A percentile compares a stretch with the other conserved stretches of the same genome.
Evolutionary conservation across 345 rosid genomes (phyloP).

Genomic region (Murraya koenigii): DNA sequence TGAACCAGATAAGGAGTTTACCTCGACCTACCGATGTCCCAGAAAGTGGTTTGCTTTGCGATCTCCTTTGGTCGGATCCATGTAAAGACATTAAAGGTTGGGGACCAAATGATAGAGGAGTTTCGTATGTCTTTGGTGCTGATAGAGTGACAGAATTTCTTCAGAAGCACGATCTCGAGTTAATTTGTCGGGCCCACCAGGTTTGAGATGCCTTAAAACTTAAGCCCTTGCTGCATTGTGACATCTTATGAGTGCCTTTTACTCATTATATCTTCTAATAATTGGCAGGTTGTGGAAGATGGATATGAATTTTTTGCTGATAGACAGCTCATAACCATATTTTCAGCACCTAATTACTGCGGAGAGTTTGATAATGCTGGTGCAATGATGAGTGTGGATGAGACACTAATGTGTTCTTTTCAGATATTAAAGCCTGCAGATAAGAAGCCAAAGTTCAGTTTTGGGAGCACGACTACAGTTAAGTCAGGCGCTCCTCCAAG

Average conservation of each 20-base stretch:
- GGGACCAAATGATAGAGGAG: constrained; percentile 81
- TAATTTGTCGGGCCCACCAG: constrained; percentile 90
- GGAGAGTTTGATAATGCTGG: constrained; percentile 90
- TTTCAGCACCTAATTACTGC: constrained; percentile 86
- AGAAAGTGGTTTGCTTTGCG: constrained; percentile 80
- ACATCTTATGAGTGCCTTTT: background rate
- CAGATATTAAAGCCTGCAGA: constrained; percentile 73
- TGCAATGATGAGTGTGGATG: constrained; percentile 84
- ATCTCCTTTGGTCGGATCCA: constrained; percentile 96
- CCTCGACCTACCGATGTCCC: constrained; percentile 80
- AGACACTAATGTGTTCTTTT: constrained; percentile 68
- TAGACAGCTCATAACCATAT: constrained; percentile 72
- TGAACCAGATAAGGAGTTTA: constrained; percentile 67
- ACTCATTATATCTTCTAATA: background rate
- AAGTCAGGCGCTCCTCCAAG: constrained; percentile 37
- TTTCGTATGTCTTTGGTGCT: constrained; percentile 74
- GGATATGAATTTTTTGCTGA: constrained; percentile 85
- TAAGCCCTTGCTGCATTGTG: background rate
- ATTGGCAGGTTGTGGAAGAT: constrained; percentile 83
- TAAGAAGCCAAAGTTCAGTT: constrained; percentile 50
- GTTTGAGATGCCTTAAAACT: constrained; percentile 29
- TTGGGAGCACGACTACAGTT: constrained; percentile 48
- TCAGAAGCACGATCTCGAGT: constrained; percentile 62
- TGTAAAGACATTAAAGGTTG: constrained; percentile 57
- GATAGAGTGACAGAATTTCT: constrained; percentile 64